Percentiles rank a stretch among this genome's conserved stretches.
Conservation (phyloP, 2,329 filamentous ascomycete genomes). For the Calonectria fujianensis region DNA sequence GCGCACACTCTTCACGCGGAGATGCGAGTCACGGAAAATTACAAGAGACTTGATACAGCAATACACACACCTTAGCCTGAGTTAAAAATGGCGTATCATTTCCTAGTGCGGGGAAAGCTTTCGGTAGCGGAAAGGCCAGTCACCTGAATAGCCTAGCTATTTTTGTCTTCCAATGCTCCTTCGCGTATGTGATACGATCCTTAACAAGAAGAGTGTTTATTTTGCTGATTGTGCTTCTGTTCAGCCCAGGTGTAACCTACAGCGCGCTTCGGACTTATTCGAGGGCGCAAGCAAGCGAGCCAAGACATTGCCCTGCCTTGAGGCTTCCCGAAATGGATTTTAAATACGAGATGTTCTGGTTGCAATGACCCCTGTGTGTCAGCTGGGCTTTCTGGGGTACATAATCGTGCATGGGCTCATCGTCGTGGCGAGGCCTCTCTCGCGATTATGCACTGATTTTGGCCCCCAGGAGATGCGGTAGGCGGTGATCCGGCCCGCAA, state of each 20-base stretch:
- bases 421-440: neutral
- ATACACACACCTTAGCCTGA: neutral
- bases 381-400: neutral
- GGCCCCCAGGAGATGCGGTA: neutral
- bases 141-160: neutral
- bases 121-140: neutral
- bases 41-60: neutral
- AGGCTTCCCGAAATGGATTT: neutral
- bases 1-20: neutral
- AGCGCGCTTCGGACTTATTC: neutral
- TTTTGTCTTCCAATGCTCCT: neutral
- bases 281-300: neutral
- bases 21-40: neutral
- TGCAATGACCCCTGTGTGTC: neutral
- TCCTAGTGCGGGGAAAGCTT: neutral
- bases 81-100: neutral
- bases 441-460: neutral
- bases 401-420: constrained; percentile 13
- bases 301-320: neutral
- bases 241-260: neutral
- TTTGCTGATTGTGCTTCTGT: neutral
- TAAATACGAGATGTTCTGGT: neutral
- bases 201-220: neutral
- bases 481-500: neutral
- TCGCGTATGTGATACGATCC: neutral